These are phyloP conservation scores for Orobanche coerulescens DNA, from an alignment of 257 asterid genomes.

Conservation along the genomic window DNA sequence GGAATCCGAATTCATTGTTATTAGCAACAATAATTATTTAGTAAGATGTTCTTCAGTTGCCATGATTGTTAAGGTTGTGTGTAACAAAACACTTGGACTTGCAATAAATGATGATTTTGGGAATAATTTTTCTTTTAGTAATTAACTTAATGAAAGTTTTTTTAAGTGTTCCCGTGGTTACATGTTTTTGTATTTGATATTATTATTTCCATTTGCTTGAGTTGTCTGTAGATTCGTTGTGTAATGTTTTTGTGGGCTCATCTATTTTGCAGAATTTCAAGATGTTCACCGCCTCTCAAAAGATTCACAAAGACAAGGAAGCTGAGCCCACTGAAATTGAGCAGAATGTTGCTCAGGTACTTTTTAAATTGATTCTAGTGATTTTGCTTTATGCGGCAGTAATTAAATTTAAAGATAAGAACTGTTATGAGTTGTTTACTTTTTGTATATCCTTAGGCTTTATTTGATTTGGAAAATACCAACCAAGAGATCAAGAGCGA, in stretches of 20 bases:
- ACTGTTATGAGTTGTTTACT: neutral
- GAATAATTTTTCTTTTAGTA: neutral
- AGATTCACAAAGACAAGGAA: constrained; percentile 69
- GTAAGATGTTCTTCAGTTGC: neutral
- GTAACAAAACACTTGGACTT: too few species aligned
- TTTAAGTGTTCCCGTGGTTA: neutral
- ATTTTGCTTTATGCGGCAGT: neutral
- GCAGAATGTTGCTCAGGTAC: constrained; percentile 79
- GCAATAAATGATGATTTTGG: too few species aligned
- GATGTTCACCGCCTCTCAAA: constrained; percentile 66
- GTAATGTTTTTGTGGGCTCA: too few species aligned
- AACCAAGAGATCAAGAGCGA: constrained; percentile 82
- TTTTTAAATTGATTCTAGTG: neutral
- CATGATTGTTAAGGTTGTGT: too few species aligned
- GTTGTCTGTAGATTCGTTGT: neutral
- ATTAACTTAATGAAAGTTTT: neutral
- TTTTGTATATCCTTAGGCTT: constrained; percentile 38
- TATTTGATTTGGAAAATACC: constrained; percentile 77
- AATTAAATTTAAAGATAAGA: neutral
- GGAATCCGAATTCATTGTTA: neutral
- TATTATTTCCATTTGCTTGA: neutral
- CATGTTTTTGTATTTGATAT: neutral
- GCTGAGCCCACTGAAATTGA: constrained; percentile 87
- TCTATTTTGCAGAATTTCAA: constrained; percentile 30
- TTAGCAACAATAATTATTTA: neutral